These are phyloP conservation scores for Colletotrichum chrysophilum DNA, from an alignment of 2,329 filamentous ascomycete species.

Conservation along the genomic window DNA sequence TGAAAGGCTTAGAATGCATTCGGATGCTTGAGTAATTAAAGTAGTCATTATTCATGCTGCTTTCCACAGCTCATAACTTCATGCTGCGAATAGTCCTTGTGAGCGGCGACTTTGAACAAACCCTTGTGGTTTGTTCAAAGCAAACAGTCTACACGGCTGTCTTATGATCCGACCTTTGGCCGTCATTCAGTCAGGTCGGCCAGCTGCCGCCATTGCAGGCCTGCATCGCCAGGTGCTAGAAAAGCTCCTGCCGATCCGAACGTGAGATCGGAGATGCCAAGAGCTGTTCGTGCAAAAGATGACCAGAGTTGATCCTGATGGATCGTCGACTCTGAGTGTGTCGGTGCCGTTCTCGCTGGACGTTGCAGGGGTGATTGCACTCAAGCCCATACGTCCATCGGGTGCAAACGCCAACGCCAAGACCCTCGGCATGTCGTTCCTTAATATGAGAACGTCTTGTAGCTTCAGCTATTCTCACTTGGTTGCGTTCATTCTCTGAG, in stretches of 20 bases:
- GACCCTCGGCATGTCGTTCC: not conserved
- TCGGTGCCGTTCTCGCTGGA: not conserved
- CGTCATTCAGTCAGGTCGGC: not conserved
- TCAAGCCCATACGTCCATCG: not conserved
- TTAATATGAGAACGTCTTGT: not conserved
- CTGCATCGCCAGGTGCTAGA: not conserved
- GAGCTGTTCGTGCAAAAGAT: not conserved
- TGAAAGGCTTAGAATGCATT: not conserved
- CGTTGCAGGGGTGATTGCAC: not conserved
- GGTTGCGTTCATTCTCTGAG: constrained; percentile 77
- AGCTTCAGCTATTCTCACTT: constrained; percentile 20
- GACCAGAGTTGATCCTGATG: not conserved
- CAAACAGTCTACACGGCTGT: not conserved
- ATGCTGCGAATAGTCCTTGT: not conserved
- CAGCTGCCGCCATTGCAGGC: not conserved
- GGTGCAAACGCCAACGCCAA: not conserved
- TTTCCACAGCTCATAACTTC: not conserved
- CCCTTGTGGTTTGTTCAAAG: not conserved
- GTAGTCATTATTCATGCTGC: not conserved
- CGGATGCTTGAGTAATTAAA: not conserved
- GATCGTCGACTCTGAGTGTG: not conserved
- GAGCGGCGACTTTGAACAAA: not conserved
- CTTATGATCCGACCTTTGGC: not conserved
- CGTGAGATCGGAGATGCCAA: not conserved
- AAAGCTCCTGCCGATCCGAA: not conserved